Evolutionary conservation across 768 basidiomycete genomes (phyloP).

Genomic region (Coprinopsis sp.): DNA sequence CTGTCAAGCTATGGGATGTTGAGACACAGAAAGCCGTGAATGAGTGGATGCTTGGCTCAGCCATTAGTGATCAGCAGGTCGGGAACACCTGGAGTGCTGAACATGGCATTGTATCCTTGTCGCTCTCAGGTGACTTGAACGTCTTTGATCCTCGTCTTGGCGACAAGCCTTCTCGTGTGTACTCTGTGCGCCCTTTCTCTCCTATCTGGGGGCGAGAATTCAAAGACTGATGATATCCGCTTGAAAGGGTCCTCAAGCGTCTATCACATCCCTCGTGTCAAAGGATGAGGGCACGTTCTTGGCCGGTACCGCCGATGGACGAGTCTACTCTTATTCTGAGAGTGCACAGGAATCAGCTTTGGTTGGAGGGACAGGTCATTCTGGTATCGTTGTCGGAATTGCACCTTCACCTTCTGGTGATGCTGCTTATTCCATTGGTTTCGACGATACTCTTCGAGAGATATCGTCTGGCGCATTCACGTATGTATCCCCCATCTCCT

Average conservation of each 20-base stretch:
- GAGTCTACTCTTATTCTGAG: slow-evolving; percentile 59
- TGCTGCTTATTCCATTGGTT: slow-evolving; percentile 64
- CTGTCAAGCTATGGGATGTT: slow-evolving; percentile 88
- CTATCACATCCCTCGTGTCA: slow-evolving; percentile 64
- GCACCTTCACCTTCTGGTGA: slow-evolving; percentile 42
- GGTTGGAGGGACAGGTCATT: slow-evolving; percentile 64
- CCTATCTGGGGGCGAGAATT: background rate
- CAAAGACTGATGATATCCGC: background rate
- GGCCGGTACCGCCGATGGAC: slow-evolving; percentile 77
- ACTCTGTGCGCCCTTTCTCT: slow-evolving; percentile 44
- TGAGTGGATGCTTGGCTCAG: slow-evolving; percentile 70
- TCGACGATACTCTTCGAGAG: slow-evolving; percentile 75
- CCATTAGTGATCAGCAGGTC: slow-evolving; percentile 75
- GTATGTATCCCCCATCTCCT: slow-evolving; percentile 36
- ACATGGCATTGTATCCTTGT: slow-evolving; percentile 74
- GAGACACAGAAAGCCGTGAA: slow-evolving; percentile 60
- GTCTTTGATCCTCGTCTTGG: slow-evolving; percentile 72
- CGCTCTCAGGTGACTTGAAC: slow-evolving; percentile 76
- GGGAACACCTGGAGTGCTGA: slow-evolving; percentile 82
- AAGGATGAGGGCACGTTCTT: slow-evolving; percentile 58
- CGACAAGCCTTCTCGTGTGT: slow-evolving; percentile 53
- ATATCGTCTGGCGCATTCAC: slow-evolving; percentile 41
- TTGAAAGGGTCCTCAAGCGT: slow-evolving; percentile 70
- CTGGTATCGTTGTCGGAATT: slow-evolving; percentile 64
- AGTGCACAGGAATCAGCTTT: slow-evolving; percentile 38